Evolutionary conservation across 306 rosid species (phyloP).

Genomic region (Clitoria ternatea): DNA sequence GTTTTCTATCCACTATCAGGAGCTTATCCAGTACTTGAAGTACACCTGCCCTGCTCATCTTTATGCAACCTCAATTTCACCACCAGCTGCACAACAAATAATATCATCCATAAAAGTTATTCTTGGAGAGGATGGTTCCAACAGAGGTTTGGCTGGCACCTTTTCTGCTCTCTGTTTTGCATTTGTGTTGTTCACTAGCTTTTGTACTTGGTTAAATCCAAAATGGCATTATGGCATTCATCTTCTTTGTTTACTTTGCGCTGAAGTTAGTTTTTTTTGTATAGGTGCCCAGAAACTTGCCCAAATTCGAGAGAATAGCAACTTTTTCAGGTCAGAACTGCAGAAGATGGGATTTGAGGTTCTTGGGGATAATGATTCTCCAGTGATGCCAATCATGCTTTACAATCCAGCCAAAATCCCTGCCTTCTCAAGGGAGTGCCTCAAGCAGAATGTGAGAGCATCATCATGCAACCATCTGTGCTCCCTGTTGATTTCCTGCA

Average conservation of each 20-base stretch:
- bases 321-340: constrained; percentile 88
- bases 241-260: neutral
- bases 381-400: constrained; percentile 91
- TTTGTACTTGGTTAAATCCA: neutral
- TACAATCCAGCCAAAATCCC: constrained; percentile 92
- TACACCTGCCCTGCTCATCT: constrained; percentile 89
- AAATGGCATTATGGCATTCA: neutral
- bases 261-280: neutral
- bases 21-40: constrained; percentile 71
- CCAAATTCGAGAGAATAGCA: constrained; percentile 77
- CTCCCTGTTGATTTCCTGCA: neutral
- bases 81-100: constrained; percentile 91
- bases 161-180: neutral
- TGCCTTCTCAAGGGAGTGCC: constrained; percentile 95
- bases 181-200: neutral
- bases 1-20: constrained; percentile 38
- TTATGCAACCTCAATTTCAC: constrained; percentile 89
- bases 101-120: constrained; percentile 72
- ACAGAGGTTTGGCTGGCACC: constrained; percentile 53
- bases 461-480: neutral
- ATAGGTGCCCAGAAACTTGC: constrained; percentile 89
- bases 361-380: constrained; percentile 80
- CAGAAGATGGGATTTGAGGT: constrained; percentile 92
- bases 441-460: constrained; percentile 67
- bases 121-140: constrained; percentile 94